phyloP scores from a whole-genome alignment of 83 land plant genomes.

The Picea abies region DNA sequence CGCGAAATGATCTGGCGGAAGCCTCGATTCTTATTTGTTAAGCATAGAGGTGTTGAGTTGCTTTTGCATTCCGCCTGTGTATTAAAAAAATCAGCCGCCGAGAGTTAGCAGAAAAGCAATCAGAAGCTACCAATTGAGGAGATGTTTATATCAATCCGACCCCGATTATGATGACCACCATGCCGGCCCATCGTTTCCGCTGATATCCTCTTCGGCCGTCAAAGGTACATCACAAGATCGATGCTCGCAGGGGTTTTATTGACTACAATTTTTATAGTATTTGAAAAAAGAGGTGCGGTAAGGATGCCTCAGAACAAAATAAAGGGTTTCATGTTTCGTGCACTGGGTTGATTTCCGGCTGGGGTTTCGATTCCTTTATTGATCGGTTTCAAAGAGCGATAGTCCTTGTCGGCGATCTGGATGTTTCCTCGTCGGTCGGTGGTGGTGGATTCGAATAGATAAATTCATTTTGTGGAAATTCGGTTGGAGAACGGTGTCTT shows the following conservation, averaged over 20 bases:
- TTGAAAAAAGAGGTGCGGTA: neutral
- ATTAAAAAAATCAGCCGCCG: too few relatives aligned
- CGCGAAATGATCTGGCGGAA: too few relatives aligned
- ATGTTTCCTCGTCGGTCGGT: neutral
- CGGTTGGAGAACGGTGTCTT: neutral
- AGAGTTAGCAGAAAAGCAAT: too few relatives aligned
- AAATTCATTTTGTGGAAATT: neutral
- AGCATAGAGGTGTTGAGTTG: too few relatives aligned
- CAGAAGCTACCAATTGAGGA: too few relatives aligned
- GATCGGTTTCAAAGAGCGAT: too few relatives aligned
- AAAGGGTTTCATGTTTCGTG: neutral
- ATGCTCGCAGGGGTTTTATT: neutral
- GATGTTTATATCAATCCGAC: neutral
- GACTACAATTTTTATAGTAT: neutral
- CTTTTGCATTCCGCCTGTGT: too few relatives aligned
- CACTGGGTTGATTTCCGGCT: neutral
- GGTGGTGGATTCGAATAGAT: too few relatives aligned
- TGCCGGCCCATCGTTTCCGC: neutral
- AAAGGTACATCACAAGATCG: neutral
- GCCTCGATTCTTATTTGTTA: too few relatives aligned
- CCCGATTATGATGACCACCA: neutral
- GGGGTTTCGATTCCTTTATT: neutral
- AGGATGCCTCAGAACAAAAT: neutral
- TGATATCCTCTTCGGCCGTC: neutral
- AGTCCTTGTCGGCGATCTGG: neutral